A percentile compares a stretch with the other conserved stretches of the same genome.
phyloP scores from a whole-genome alignment of 305 asterid genomes.

The Solanum hybrid region DNA sequence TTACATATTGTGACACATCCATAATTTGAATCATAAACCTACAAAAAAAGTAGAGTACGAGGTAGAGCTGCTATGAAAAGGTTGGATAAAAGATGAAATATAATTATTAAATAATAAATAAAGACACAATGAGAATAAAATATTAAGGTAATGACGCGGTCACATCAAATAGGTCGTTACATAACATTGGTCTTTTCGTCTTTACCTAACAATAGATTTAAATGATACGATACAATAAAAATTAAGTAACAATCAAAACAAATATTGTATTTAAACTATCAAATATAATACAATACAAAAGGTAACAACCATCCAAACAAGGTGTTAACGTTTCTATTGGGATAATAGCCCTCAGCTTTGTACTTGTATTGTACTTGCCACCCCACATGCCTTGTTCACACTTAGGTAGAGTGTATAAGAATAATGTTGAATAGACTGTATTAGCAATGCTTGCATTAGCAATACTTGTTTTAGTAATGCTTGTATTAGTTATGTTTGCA shows the following conservation, averaged over 20 bases:
- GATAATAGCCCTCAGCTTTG: not conserved
- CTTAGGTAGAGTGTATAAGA: not conserved
- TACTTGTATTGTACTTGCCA: not conserved
- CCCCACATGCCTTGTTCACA: not conserved
- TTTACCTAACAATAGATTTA: no score
- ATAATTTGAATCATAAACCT: not conserved
- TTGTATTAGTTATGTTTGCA: not conserved
- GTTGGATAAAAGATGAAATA: not conserved
- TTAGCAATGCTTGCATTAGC: not conserved
- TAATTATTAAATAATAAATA: no score
- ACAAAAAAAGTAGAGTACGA: no score
- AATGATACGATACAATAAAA: not conserved
- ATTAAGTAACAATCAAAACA: not conserved
- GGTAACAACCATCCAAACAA: not conserved
- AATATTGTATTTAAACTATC: not conserved
- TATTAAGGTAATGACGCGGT: not conserved
- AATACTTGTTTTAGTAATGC: not conserved
- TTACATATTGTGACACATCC: not conserved
- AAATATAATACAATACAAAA: no score
- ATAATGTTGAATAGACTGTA: not conserved
- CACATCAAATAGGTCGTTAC: not conserved
- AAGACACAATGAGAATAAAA: not conserved
- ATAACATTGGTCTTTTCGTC: no score
- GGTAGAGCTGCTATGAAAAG: not conserved
- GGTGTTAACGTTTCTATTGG: not conserved